A percentile compares a stretch with the other conserved stretches of the same genome.
phyloP scores from a whole-genome alignment of 306 rosid species.

The Acacia crassicarpa region DNA sequence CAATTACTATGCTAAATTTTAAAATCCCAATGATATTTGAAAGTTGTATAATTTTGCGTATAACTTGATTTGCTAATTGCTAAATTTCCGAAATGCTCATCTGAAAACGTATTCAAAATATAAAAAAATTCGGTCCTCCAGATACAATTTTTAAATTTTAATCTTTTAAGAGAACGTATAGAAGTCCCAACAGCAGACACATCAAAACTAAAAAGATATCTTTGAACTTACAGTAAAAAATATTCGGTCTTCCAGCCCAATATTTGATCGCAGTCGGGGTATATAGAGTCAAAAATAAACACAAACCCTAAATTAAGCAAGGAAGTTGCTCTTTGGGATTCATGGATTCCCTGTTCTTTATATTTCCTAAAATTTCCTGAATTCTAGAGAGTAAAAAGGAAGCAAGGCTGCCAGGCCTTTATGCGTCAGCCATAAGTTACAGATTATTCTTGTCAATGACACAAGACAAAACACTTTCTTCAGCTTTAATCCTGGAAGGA shows the following conservation, averaged over 20 bases:
- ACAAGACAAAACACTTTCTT: slow-evolving; percentile 15
- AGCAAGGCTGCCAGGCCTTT: slow-evolving; percentile 13
- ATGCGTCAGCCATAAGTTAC: slow-evolving; percentile 8
- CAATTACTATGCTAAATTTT: too few species aligned
- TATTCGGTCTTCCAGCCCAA: neutral
- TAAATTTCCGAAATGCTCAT: too few species aligned
- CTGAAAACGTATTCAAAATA: too few species aligned
- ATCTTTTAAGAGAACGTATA: too few species aligned
- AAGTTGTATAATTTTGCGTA: too few species aligned
- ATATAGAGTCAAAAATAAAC: neutral
- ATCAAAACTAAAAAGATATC: too few species aligned
- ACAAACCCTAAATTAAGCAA: slow-evolving; percentile 1
- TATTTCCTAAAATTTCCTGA: neutral
- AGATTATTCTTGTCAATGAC: slow-evolving; percentile 10
- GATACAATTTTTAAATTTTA: too few species aligned
- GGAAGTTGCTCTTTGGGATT: neutral
- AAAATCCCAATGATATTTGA: too few species aligned
- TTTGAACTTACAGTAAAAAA: too few species aligned
- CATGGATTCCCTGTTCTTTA: slow-evolving; percentile 1
- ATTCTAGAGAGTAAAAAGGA: neutral
- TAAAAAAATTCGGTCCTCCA: too few species aligned
- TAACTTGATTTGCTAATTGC: too few species aligned
- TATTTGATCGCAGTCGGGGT: neutral
- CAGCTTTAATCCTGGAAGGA: slow-evolving; percentile 14
- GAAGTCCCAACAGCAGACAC: too few species aligned